These are phyloP conservation scores for Tylopilus rubrobrunneus DNA, from an alignment of 768 basidiomycete genomes.

Conservation along the genomic window DNA sequence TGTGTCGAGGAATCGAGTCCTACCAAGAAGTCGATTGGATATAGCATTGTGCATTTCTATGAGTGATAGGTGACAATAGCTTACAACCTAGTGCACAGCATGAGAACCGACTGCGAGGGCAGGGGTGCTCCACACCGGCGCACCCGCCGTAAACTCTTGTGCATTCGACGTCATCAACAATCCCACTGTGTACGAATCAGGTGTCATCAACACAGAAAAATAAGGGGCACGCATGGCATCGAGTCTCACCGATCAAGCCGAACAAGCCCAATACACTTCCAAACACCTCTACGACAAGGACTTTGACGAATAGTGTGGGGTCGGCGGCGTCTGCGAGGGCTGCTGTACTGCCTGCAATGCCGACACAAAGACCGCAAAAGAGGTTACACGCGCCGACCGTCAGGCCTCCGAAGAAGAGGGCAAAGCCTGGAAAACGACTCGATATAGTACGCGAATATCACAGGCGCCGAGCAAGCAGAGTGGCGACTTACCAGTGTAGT, in stretches of 20 bases:
- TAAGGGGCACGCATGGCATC: no score
- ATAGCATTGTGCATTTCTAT: not conserved
- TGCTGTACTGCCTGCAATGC: conserved; percentile 92
- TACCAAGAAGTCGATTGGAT: no score
- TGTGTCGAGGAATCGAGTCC: no score
- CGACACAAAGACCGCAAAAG: conserved; percentile 91
- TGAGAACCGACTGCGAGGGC: conserved; percentile 29
- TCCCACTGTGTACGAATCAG: conserved; percentile 49
- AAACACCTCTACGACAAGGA: conserved; percentile 94
- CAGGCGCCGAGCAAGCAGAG: no score
- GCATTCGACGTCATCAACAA: conserved; percentile 73
- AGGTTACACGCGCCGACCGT: conserved; percentile 94
- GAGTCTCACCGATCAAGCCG: conserved; percentile 72
- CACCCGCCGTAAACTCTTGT: conserved; percentile 46
- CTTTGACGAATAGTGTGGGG: conserved; percentile 92
- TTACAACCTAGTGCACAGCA: conserved; percentile 27
- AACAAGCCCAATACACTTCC: conserved; percentile 89
- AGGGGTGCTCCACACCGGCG: conserved; percentile 31
- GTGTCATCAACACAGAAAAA: not conserved
- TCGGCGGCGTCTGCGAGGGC: conserved; percentile 95
- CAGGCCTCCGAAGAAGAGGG: conserved; percentile 95
- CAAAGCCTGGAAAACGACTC: conserved; percentile 53
- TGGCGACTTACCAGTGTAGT: conserved; percentile 66
- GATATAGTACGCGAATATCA: not conserved
- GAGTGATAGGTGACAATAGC: not conserved